phyloP scores from a whole-genome alignment of 2,329 filamentous ascomycete species.

The Coniochaeta sp. region DNA sequence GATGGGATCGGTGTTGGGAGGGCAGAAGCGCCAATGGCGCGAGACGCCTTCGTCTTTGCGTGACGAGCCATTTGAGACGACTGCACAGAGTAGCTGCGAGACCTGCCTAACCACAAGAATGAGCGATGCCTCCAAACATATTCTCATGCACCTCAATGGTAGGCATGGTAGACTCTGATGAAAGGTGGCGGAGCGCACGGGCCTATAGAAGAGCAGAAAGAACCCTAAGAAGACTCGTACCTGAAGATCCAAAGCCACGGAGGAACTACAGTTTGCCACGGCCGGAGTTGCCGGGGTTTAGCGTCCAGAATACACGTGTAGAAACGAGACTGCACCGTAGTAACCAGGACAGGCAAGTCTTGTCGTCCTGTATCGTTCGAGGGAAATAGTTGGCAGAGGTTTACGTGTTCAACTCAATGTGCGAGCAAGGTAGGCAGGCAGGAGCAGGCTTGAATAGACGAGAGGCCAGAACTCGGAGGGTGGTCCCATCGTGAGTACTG shows the following conservation, averaged over 20 bases:
- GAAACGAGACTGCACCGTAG: background rate
- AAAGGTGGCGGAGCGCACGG: background rate
- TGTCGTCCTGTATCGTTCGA: background rate
- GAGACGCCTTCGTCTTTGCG: constrained; percentile 22
- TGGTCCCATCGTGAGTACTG: constrained; percentile 47
- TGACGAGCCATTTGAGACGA: constrained; percentile 13
- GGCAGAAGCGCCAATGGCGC: constrained; percentile 17
- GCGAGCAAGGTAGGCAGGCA: too few relatives aligned
- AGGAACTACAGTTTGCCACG: background rate
- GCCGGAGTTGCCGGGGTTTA: background rate
- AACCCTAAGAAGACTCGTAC: background rate
- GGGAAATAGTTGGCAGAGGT: background rate
- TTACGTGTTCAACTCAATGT: background rate
- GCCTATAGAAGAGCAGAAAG: background rate
- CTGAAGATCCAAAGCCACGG: background rate
- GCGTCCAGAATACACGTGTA: background rate
- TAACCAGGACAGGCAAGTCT: constrained; percentile 1
- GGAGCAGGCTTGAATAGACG: constrained; percentile 11
- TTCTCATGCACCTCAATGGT: too few relatives aligned
- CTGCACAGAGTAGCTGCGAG: background rate
- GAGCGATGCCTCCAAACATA: background rate
- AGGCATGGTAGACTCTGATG: background rate
- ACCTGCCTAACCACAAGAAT: background rate
- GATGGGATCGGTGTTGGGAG: constrained; percentile 24
- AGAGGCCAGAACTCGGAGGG: constrained; percentile 37